phyloP scores from a whole-genome alignment of 805 yeast species.

The Wickerhamiella slavikovae region DNA sequence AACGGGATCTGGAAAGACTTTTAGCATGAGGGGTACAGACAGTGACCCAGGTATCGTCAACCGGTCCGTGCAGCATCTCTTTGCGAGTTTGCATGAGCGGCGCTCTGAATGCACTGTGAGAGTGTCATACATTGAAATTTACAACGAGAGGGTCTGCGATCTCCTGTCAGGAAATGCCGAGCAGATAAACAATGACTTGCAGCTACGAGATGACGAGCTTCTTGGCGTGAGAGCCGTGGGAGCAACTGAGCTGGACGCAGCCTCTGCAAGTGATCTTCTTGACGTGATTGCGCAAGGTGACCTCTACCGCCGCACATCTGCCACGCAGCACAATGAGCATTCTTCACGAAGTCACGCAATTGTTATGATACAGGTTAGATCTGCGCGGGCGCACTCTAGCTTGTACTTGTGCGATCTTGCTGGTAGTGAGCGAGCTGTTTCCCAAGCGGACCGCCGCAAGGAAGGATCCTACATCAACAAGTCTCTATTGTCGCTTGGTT shows the following conservation, averaged over 20 bases:
- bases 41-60: constrained; percentile 45
- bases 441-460: constrained; percentile 59
- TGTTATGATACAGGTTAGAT: constrained; percentile 40
- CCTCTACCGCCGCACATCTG: constrained; percentile 52
- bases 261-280: constrained; percentile 37
- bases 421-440: constrained; percentile 79
- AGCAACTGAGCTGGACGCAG: constrained; percentile 38
- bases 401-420: constrained; percentile 86
- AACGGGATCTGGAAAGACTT: constrained; percentile 88
- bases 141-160: constrained; percentile 74
- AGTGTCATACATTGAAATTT: constrained; percentile 66
- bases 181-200: constrained; percentile 47
- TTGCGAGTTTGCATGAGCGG: constrained; percentile 17
- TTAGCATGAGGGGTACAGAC: constrained; percentile 60
- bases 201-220: constrained; percentile 56
- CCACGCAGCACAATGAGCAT: constrained; percentile 73
- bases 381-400: constrained; percentile 29
- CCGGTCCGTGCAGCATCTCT: constrained; percentile 41
- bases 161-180: constrained; percentile 24
- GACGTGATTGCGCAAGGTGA: constrained; percentile 49
- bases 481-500: constrained; percentile 72
- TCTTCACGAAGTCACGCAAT: constrained; percentile 88
- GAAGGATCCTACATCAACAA: constrained; percentile 90
- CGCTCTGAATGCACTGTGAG: constrained; percentile 25
- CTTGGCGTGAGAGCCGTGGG: constrained; percentile 63